phyloP scores from a whole-genome alignment of 208 protist genomes.

The Balamuthia mandrillaris region DNA sequence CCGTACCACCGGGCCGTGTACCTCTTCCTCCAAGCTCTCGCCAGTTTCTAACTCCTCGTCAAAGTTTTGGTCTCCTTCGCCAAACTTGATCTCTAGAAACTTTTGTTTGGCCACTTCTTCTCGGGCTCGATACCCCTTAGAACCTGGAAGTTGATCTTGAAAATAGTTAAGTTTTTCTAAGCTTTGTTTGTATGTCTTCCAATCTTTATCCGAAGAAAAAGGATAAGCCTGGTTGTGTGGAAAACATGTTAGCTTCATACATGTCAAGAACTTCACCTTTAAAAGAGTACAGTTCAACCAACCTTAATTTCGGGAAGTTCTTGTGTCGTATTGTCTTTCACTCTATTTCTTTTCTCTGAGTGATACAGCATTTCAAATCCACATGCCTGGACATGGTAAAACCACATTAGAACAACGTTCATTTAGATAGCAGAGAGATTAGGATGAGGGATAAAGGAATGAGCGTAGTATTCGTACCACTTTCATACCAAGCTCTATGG shows the following conservation, averaged over 20 bases:
- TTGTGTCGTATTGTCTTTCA: background rate
- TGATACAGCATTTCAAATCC: slow-evolving; percentile 34
- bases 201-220: background rate
- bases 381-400: background rate
- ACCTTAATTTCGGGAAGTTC: background rate
- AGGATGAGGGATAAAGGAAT: too few relatives aligned
- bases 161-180: slow-evolving; percentile 22
- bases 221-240: background rate
- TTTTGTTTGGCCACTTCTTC: too few relatives aligned
- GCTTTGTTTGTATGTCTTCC: background rate
- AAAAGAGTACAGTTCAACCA: background rate
- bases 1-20: too few relatives aligned
- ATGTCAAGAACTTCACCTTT: background rate
- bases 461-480: background rate
- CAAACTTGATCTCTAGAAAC: too few relatives aligned
- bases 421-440: background rate
- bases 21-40: too few relatives aligned
- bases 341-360: background rate
- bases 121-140: too few relatives aligned
- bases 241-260: background rate
- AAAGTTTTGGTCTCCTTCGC: too few relatives aligned
- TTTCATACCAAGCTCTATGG: slow-evolving; percentile 17
- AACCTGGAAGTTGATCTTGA: too few relatives aligned
- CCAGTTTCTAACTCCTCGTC: too few relatives aligned
- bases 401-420: too few relatives aligned